A percentile compares a stretch with the other conserved stretches of the same genome.
Conservation (phyloP, 805 yeast genomes). For the Dipodascus geniculatus region DNA sequence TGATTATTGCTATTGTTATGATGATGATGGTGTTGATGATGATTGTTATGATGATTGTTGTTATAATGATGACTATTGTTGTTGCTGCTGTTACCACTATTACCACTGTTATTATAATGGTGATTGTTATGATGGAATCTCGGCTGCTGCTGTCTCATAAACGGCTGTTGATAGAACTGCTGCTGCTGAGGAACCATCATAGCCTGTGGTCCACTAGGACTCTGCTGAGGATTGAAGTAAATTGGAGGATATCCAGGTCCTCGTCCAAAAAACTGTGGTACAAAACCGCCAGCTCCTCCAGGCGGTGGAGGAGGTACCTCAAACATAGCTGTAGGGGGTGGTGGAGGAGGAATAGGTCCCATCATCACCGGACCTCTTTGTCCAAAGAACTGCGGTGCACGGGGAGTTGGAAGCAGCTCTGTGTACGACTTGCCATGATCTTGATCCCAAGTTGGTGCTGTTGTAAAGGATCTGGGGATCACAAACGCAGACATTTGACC, state of each 20-base stretch:
- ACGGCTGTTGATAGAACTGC: not conserved
- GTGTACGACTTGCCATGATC: slow-evolving; percentile 42
- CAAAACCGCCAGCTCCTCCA: not conserved
- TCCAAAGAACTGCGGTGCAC: not conserved
- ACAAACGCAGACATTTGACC: slow-evolving; percentile 2
- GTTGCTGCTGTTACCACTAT: not conserved
- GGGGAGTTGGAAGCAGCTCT: slow-evolving; percentile 33
- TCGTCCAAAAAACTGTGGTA: not conserved
- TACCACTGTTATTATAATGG: not conserved
- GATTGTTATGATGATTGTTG: not conserved
- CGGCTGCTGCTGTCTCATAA: not conserved
- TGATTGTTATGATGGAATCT: not conserved
- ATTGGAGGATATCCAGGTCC: not conserved
- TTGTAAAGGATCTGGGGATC: slow-evolving; percentile 53
- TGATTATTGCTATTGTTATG: not conserved
- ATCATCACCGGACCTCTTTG: not conserved
- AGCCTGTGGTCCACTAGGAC: not conserved
- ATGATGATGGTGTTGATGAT: not conserved
- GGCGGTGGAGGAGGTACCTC: not conserved
- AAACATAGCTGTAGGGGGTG: not conserved
- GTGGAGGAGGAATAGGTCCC: not conserved
- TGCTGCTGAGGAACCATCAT: slow-evolving; percentile 1
- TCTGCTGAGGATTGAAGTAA: not conserved
- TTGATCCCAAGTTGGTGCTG: slow-evolving; percentile 72
- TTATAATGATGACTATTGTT: not conserved